phyloP scores from a whole-genome alignment of 441 rosid genomes.

The Eruca vesicaria region DNA sequence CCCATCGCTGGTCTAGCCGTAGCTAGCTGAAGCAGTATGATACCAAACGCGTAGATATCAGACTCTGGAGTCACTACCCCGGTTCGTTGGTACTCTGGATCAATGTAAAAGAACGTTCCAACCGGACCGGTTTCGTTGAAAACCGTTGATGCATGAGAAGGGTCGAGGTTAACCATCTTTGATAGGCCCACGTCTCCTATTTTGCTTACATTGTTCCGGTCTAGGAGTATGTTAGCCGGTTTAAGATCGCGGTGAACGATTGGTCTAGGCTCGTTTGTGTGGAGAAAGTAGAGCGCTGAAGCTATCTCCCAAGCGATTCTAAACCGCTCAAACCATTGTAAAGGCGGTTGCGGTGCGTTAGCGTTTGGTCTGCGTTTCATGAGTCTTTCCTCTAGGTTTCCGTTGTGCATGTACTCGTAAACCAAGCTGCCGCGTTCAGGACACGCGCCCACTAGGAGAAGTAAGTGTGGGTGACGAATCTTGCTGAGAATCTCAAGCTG shows the following conservation, averaged over 20 bases:
- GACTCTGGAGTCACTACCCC: constrained; percentile 78
- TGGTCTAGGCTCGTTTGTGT: constrained; percentile 69
- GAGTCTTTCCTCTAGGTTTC: constrained; percentile 81
- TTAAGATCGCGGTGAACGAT: constrained; percentile 91
- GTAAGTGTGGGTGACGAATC: constrained; percentile 88
- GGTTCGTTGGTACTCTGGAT: constrained; percentile 88
- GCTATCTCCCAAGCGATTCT: constrained; percentile 93
- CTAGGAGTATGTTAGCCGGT: constrained; percentile 90
- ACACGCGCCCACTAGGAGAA: constrained; percentile 95
- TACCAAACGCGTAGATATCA: constrained; percentile 83
- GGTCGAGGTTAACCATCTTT: constrained; percentile 52
- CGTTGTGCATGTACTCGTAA: constrained; percentile 91
- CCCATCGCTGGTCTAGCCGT: constrained; percentile 84
- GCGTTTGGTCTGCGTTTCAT: constrained; percentile 46
- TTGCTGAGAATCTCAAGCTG: constrained; percentile 90
- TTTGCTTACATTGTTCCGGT: constrained; percentile 77
- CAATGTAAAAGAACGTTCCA: constrained; percentile 85
- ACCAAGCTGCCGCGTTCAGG: constrained; percentile 75
- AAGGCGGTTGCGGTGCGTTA: constrained; percentile 62
- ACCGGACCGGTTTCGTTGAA: constrained; percentile 70
- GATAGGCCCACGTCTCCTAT: constrained; percentile 93
- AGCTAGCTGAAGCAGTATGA: constrained; percentile 73
- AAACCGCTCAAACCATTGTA: constrained; percentile 80
- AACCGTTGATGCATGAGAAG: constrained; percentile 41
- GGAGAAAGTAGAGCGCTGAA: constrained; percentile 80